phyloP scores from a whole-genome alignment of 2,329 filamentous ascomycete species.

The Diaporthe humulicola region DNA sequence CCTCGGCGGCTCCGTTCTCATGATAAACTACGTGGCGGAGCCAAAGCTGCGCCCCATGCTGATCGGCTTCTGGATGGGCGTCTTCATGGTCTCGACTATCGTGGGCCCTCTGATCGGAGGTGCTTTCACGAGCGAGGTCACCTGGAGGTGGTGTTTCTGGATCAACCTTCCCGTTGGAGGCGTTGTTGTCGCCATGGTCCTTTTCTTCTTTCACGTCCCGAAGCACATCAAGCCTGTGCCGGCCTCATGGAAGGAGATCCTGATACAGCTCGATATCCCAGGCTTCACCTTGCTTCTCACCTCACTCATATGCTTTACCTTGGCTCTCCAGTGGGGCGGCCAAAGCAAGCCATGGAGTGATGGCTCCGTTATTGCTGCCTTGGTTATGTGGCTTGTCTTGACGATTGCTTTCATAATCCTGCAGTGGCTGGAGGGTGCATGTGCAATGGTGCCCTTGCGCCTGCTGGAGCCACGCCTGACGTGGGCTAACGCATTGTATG shows the following conservation, averaged over 20 bases:
- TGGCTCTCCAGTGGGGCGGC: conserved; percentile 26
- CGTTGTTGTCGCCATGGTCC: conserved; percentile 11
- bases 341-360: background rate
- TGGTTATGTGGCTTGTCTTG: conserved; percentile 4
- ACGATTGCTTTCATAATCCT: background rate
- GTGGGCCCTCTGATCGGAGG: conserved; percentile 70
- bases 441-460: conserved; percentile 13
- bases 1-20: conserved; percentile 30
- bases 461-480: conserved; percentile 4
- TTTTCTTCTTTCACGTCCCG: conserved; percentile 1
- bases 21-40: conserved; percentile 23
- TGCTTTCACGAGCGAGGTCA: conserved; percentile 66
- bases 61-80: conserved; percentile 22
- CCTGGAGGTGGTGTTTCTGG: conserved; percentile 40
- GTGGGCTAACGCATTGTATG: conserved; percentile 15
- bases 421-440: too few species aligned
- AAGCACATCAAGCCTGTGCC: conserved; percentile 15
- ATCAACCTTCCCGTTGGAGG: too few species aligned
- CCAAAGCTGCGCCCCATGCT: conserved; percentile 31
- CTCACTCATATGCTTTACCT: conserved; percentile 1
- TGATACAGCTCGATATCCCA: conserved; percentile 31
- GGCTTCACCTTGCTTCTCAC: background rate
- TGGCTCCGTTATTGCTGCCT: conserved; percentile 10
- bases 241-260: conserved; percentile 11
- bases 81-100: conserved; percentile 41